Evolutionary conservation across 2,329 filamentous ascomycete genomes (phyloP), one percentile per base, ranked within the genome.

Genomic region (Graphilbum fragrans): DNA sequence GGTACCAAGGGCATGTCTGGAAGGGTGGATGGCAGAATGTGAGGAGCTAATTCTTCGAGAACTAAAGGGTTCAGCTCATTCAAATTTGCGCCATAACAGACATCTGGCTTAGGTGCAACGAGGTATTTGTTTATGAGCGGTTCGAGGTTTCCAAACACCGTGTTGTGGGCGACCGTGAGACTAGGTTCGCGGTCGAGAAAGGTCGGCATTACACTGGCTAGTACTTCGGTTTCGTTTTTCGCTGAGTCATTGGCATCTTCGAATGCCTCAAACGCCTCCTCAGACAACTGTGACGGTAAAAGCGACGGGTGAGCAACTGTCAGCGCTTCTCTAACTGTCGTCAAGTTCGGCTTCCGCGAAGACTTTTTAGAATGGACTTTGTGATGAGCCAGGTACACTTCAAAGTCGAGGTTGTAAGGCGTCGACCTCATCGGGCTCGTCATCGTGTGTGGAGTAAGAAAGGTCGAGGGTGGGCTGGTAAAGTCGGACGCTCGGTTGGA

Each of bases 341-440:
- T 41, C 52, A 50, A 54, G 42, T 63, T 59, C 43, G 55, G 58
- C 43, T 50, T 47, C 37, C 51, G 21, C 12, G 55, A 45, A 29
- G 54, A 54, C 17, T 41, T 50, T 34, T 43, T 22, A 25, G 55
- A 47, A 38, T 59, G 57, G 31, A 64, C 46, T 14, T 42, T 42
- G 46, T 55, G 35, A 41, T 66, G 56, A 40, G 58, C 55, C 35
- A 66, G 47, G 38, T 61, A 52, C 41, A 59, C 55, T 40, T 61
- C 52, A 49, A 64, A 65, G 43, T 52, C 47, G 35, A 49, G 49
- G 47, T 58, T 46, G 45, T 63, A 61, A 1, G 51, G 44, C 35
- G 49, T 48, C 22, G 49, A 53, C 41, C 44, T 55, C 31, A 47
- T 53, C 8, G 44, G n/a, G n/a, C n/a, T 58, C 29, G 40, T 55